These are phyloP conservation scores for Colletotrichum theobromicola DNA, from an alignment of 2,329 filamentous ascomycete genomes.

Conservation along the genomic window DNA sequence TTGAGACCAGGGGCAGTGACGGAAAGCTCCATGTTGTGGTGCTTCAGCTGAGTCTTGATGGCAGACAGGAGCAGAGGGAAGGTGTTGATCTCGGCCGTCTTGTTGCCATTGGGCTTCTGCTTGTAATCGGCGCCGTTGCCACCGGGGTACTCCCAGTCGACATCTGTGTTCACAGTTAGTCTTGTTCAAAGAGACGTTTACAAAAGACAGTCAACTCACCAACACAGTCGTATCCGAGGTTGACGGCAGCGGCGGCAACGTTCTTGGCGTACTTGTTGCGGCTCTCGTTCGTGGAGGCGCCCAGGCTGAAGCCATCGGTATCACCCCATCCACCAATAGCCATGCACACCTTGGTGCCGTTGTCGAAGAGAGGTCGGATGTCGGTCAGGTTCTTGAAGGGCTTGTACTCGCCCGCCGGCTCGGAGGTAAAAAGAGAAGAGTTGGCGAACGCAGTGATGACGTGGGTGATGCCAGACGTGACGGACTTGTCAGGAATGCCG, in stretches of 20 bases:
- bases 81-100: constrained; percentile 63
- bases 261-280: constrained; percentile 62
- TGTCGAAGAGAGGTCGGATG: constrained; percentile 56
- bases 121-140: constrained; percentile 76
- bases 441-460: constrained; percentile 61
- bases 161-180: constrained; percentile 44
- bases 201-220: constrained; percentile 38
- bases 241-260: constrained; percentile 56
- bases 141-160: constrained; percentile 70
- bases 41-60: constrained; percentile 62
- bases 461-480: constrained; percentile 54
- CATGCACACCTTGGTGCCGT: constrained; percentile 64
- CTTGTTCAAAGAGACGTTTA: not conserved
- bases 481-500: constrained; percentile 37
- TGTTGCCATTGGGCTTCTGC: constrained; percentile 60
- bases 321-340: constrained; percentile 73
- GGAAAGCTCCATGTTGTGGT: constrained; percentile 61
- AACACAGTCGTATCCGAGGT: constrained; percentile 65
- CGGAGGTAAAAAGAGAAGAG: constrained; percentile 51
- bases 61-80: constrained; percentile 66
- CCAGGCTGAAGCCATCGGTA: constrained; percentile 58
- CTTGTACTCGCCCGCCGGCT: constrained; percentile 42
- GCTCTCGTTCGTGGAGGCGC: constrained; percentile 49
- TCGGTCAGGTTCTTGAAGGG: constrained; percentile 59
- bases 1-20: constrained; percentile 69